Base-by-base conservation (phyloP, 768 basidiomycete species). In the Cubamyces lactineus region DNA sequence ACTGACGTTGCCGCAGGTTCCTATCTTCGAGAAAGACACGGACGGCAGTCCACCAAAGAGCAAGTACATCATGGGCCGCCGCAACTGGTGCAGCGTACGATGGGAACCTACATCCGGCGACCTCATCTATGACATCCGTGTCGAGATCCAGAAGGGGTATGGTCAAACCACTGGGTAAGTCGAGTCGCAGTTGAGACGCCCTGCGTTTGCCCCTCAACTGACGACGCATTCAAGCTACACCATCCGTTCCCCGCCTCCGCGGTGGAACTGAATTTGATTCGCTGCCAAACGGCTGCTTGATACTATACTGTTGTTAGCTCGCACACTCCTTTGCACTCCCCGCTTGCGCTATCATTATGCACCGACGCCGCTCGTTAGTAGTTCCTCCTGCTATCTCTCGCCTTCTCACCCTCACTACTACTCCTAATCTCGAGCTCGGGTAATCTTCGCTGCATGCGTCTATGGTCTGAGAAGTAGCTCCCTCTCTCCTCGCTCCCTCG, bases 61-160 rank as follows among this genome's bases (percentile, higher is more conserved):
- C 57, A 91, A 86, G 69, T 87, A 82, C 68, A 87, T 97, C 59
- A 95, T 95, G 87, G 93, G 92, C 2, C 78, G 85, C 57, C 83
- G 96, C 40, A 98, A 98, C 73, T 98, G 93, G 87, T 90, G 91
- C 69, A 80, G 81, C 40, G 85, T 92, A 8, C 75, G 80, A 34
- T 87, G 84, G 78, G 84, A 91, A 46, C 68, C 72, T 15, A 53
- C 68, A 2, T 81, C 82, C 5, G 87, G 88, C 0, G 88, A 90
- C 5, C 68, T 98, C 66, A 75, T 84, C 8, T 98, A 92, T 64
- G 90, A 94, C 66, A 85, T 98, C 68, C 84, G 91, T 1, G 86
- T 98, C 11, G 96, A 99, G 75, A 90, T 83, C 66, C 79, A 81
- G 65, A 95, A 92, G 70, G 96, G 96, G 0, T 58, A 77, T 38